phyloP scores from a whole-genome alignment of 768 basidiomycete species.

The Suillus discolor region DNA sequence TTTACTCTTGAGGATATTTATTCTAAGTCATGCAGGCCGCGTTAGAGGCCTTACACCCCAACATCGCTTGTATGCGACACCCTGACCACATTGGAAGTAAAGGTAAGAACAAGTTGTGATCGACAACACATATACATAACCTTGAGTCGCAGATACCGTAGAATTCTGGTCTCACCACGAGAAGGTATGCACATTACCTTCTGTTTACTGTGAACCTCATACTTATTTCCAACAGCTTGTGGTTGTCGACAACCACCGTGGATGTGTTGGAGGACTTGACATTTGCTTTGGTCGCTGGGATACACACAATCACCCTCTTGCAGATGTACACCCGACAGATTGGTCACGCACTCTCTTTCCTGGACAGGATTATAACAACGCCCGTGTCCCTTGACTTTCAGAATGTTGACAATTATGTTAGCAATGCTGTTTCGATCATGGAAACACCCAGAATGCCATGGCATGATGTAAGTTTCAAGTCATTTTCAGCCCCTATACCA shows the following conservation, averaged over 20 bases:
- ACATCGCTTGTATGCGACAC: conserved; percentile 88
- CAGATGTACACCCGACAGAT: conserved; percentile 90
- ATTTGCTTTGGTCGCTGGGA: conserved; percentile 99
- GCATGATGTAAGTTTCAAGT: conserved; percentile 75
- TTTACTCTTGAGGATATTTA: background rate
- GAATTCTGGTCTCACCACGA: conserved; percentile 95
- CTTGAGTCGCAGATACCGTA: conserved; percentile 56
- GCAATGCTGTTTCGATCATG: conserved; percentile 65
- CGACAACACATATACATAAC: background rate
- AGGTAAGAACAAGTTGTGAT: conserved; percentile 36
- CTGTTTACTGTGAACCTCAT: background rate
- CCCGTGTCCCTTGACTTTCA: conserved; percentile 82
- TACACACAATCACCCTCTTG: conserved; percentile 84
- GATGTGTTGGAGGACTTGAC: conserved; percentile 92
- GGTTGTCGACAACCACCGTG: conserved; percentile 83
- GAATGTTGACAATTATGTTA: conserved; percentile 75
- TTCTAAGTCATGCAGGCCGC: conserved; percentile 46
- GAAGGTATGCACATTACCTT: conserved; percentile 44
- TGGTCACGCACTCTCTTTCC: conserved; percentile 85
- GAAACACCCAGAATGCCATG: conserved; percentile 87
- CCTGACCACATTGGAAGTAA: conserved; percentile 88
- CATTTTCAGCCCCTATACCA: background rate
- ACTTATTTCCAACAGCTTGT: conserved; percentile 50
- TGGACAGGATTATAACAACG: conserved; percentile 94
- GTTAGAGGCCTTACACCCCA: conserved; percentile 82